Evolutionary conservation across 2,329 filamentous ascomycete genomes (phyloP).

Genomic region (Neonectria neomacrospora): DNA sequence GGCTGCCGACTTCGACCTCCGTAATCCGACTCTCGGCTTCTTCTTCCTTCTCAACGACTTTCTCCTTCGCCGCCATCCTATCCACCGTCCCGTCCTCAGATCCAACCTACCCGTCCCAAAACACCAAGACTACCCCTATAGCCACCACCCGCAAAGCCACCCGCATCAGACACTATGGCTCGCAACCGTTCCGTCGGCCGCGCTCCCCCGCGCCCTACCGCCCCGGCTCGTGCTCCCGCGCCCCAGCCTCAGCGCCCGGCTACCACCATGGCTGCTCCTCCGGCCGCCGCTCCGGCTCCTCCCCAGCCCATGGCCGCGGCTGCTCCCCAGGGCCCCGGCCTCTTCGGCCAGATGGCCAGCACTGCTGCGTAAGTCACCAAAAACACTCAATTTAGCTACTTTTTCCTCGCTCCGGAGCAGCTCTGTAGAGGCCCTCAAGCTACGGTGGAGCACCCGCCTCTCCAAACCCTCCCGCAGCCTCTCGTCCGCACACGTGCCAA

Average conservation of each 20-base stretch:
- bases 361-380: slow-evolving; percentile 88
- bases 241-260: slow-evolving; percentile 76
- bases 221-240: slow-evolving; percentile 66
- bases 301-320: slow-evolving; percentile 28
- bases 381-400: background rate
- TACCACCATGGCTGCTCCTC: slow-evolving; percentile 72
- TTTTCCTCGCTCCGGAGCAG: background rate
- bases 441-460: background rate
- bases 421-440: background rate
- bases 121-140: slow-evolving; percentile 19
- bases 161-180: slow-evolving; percentile 67
- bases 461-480: slow-evolving; percentile 13
- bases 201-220: slow-evolving; percentile 74
- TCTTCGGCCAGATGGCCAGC: slow-evolving; percentile 97
- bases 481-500: slow-evolving; percentile 26
- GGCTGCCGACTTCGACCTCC: slow-evolving; percentile 34
- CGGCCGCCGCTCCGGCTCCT: slow-evolving; percentile 55
- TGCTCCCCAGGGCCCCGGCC: slow-evolving; percentile 75
- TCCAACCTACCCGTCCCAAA: slow-evolving; percentile 25
- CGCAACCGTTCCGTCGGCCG: slow-evolving; percentile 78
- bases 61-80: slow-evolving; percentile 2
- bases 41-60: slow-evolving; percentile 23
- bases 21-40: slow-evolving; percentile 40
- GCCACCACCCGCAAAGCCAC: slow-evolving; percentile 40
- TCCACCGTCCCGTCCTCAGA: slow-evolving; percentile 36